Percentiles rank a stretch among this genome's conserved stretches.
Evolutionary conservation across 78 protist genomes (phyloP).

Genomic region (Monosiga brevicollis): DNA sequence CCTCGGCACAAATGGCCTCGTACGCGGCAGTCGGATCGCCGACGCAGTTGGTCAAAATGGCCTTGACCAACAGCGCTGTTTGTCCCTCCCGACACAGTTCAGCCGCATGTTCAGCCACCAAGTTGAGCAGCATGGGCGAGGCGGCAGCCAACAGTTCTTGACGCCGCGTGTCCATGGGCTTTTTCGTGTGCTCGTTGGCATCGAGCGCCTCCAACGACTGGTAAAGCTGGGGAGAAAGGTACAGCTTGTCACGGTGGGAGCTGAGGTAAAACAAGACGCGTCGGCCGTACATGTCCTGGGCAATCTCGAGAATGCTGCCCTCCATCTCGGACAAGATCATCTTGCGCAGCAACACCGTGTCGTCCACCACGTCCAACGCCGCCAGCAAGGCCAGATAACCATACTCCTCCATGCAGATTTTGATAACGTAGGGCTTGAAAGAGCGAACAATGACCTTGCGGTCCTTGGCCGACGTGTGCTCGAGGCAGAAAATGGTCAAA

Average conservation of each 20-base stretch:
- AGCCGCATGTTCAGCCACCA: background rate
- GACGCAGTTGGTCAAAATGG: background rate
- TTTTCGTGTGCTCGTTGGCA: background rate
- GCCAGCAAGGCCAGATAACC: slow-evolving; percentile 31
- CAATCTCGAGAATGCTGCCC: background rate
- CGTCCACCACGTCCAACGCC: slow-evolving; percentile 49
- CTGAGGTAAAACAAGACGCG: background rate
- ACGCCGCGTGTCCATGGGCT: background rate
- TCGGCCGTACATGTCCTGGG: background rate
- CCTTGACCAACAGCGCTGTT: background rate
- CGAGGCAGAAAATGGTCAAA: slow-evolving; percentile 17
- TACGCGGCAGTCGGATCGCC: background rate
- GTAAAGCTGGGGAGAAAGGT: background rate
- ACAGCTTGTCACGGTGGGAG: background rate
- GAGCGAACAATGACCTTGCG: slow-evolving; percentile 44
- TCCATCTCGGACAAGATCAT: background rate
- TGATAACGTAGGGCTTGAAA: slow-evolving; percentile 34
- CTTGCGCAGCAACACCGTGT: slow-evolving; percentile 42
- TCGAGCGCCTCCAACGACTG: background rate
- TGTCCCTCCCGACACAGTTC: background rate
- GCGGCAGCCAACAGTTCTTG: background rate
- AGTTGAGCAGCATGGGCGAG: background rate
- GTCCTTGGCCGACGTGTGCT: slow-evolving; percentile 27
- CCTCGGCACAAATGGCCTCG: background rate
- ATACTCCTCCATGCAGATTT: slow-evolving; percentile 23